Conservation (phyloP, 345 rosid genomes). For the Pistacia atlantica region DNA sequence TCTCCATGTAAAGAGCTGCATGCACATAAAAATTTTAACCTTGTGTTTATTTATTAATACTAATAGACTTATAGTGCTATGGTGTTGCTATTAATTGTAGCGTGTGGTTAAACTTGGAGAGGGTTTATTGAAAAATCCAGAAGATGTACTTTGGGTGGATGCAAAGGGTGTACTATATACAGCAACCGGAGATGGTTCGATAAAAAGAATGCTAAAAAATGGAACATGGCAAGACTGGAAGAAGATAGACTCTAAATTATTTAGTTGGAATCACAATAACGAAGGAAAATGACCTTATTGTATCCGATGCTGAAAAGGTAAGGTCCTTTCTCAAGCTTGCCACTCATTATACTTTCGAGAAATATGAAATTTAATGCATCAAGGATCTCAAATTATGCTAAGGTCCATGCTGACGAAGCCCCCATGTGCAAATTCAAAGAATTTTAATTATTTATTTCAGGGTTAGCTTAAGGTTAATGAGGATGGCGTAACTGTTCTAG, state of each 20-base stretch:
- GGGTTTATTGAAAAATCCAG: conserved; percentile 41
- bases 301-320: conserved; percentile 45
- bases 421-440: neutral
- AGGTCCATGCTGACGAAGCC: neutral
- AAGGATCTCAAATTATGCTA: neutral
- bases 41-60: neutral
- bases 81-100: neutral
- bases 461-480: conserved; percentile 53
- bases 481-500: conserved; percentile 36
- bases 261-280: conserved; percentile 47
- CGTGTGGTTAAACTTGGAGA: conserved; percentile 47
- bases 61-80: too few species aligned
- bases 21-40: neutral
- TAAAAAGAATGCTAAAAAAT: conserved; percentile 42
- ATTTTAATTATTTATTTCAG: conserved; percentile 17
- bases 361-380: neutral
- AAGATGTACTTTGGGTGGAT: conserved; percentile 38
- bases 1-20: conserved; percentile 29
- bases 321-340: neutral
- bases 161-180: conserved; percentile 44
- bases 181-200: conserved; percentile 55
- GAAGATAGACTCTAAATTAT: conserved; percentile 19
- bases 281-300: conserved; percentile 36
- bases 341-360: neutral
- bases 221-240: conserved; percentile 53